These are phyloP conservation scores for Huntiella abstrusa DNA, from an alignment of 2,329 filamentous ascomycete species.

Conservation along the genomic window DNA sequence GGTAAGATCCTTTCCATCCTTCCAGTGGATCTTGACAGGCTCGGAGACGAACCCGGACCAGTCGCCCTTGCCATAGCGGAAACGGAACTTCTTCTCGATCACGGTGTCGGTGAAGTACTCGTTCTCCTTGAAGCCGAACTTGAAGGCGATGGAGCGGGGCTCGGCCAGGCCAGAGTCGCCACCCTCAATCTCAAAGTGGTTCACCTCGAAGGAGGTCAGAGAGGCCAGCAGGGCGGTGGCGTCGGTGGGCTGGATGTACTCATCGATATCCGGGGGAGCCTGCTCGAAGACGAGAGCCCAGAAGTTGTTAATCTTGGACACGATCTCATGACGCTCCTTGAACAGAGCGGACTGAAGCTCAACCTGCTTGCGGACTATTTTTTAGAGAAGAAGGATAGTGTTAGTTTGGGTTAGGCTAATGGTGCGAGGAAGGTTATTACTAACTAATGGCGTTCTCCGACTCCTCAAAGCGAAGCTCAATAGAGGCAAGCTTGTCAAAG, in stretches of 20 bases:
- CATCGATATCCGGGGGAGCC: conserved; percentile 68
- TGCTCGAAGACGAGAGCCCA: conserved; percentile 90
- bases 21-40: conserved; percentile 78
- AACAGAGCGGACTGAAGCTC: conserved; percentile 52
- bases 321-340: conserved; percentile 50
- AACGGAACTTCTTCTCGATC: conserved; percentile 85
- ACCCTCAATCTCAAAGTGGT: conserved; percentile 56
- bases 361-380: conserved; percentile 54
- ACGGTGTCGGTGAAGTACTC: conserved; percentile 60
- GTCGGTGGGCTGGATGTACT: conserved; percentile 71
- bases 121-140: conserved; percentile 64
- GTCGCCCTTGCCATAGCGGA: conserved; percentile 45
- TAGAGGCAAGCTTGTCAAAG: conserved; percentile 59
- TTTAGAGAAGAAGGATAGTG: too few relatives aligned
- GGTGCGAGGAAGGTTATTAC: conserved; percentile 18
- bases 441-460: conserved; percentile 67
- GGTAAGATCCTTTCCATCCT: conserved; percentile 68
- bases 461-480: conserved; percentile 72
- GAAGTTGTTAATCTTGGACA: conserved; percentile 66
- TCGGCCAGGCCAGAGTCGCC: conserved; percentile 41
- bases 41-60: conserved; percentile 70
- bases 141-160: conserved; percentile 61
- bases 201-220: conserved; percentile 51
- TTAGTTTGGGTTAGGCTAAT: too few relatives aligned
- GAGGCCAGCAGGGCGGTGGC: conserved; percentile 49